Conservation (phyloP, 2,329 filamentous ascomycete genomes). For the Claviceps sp. region DNA sequence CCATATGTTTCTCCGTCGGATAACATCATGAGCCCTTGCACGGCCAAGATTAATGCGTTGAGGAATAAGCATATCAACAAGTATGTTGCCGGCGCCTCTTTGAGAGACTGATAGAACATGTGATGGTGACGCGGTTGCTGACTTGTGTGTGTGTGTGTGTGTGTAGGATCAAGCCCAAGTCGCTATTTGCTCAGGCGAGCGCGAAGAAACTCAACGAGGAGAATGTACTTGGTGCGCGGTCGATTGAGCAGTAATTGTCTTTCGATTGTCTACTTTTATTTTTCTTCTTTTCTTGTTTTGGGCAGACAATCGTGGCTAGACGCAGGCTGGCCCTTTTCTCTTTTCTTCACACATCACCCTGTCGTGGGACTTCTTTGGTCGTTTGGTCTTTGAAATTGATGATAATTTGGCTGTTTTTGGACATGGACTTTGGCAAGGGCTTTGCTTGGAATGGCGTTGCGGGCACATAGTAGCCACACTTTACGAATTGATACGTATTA, state of each 20-base stretch:
- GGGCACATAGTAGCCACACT: background rate
- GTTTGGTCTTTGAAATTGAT: background rate
- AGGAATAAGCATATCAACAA: constrained; percentile 71
- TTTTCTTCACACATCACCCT: background rate
- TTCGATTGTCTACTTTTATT: background rate
- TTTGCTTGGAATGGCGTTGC: constrained; percentile 2
- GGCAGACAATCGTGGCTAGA: background rate
- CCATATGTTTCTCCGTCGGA: constrained; percentile 72
- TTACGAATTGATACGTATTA: background rate
- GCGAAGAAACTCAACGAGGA: constrained; percentile 46
- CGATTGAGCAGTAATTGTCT: constrained; percentile 19
- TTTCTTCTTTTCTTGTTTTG: constrained; percentile 5
- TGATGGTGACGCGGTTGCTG: background rate
- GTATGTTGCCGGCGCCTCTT: constrained; percentile 31
- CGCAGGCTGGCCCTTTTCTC: background rate
- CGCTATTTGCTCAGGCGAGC: constrained; percentile 52
- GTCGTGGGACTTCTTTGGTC: background rate
- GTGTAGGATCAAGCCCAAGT: constrained; percentile 50
- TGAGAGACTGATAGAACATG: too few species aligned
- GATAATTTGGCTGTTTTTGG: background rate
- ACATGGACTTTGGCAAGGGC: background rate
- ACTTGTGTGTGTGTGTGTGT: background rate
- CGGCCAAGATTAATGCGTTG: constrained; percentile 67
- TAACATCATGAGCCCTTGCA: constrained; percentile 77
- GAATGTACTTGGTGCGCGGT: constrained; percentile 25